These are phyloP conservation scores for Starmerella potacharoeniae DNA, from an alignment of 805 yeast species.

Conservation along the genomic window DNA sequence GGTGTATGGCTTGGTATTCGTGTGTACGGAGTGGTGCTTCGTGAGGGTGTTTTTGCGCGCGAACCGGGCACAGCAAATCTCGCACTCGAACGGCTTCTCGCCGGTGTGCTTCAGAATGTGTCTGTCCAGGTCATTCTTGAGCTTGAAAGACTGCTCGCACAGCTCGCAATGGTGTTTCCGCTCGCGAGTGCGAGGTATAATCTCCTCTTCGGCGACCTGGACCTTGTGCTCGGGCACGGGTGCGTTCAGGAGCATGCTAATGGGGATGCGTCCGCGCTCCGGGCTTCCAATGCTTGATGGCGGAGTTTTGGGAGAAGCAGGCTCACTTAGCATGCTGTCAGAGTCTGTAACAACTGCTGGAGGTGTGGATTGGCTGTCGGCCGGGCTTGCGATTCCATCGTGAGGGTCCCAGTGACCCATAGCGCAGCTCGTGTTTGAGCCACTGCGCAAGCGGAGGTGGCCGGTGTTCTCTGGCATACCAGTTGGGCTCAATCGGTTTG, in stretches of 20 bases:
- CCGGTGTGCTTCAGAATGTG: conserved; percentile 1
- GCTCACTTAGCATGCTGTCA: not conserved
- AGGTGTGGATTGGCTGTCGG: too few species aligned
- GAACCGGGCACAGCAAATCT: not conserved
- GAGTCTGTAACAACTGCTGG: not conserved
- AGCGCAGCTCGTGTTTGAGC: not conserved
- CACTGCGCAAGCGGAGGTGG: not conserved
- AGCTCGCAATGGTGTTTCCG: not conserved
- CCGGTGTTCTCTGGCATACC: not conserved
- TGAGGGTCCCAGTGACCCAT: not conserved
- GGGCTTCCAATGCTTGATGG: not conserved
- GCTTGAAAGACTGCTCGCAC: not conserved
- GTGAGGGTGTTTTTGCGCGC: conserved; percentile 2
- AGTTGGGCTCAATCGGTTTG: not conserved
- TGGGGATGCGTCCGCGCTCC: not conserved
- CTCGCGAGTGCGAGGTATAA: not conserved
- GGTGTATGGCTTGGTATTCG: not conserved
- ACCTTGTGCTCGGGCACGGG: not conserved
- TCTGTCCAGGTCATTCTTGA: not conserved
- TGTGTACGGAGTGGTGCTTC: conserved; percentile 1
- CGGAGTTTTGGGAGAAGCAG: not conserved
- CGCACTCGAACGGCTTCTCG: conserved; percentile 2
- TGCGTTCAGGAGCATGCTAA: not conserved
- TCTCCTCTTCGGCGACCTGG: not conserved
- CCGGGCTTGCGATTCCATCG: not conserved